Evolutionary conservation across 2,329 filamentous ascomycete genomes (phyloP), one percentile per base, ranked within the genome.

Genomic region (Tolypocladium capitatum): DNA sequence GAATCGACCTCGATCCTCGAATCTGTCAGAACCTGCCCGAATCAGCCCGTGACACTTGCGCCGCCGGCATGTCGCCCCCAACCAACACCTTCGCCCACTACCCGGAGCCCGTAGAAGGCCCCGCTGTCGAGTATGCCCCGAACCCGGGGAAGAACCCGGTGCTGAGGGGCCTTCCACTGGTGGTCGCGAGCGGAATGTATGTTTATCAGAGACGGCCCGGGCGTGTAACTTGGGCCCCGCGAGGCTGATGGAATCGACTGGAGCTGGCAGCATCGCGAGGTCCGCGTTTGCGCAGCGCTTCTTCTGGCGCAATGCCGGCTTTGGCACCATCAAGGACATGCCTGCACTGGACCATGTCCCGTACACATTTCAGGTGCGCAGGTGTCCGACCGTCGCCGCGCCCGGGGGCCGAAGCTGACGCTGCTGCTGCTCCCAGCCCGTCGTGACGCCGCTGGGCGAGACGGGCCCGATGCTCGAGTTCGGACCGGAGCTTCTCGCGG

Each of bases 251-350:
- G 24, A 10, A 24, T 13, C 16, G 24, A 10, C 21, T 41, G 13
- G 13, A 16, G 5, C 28, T 16, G 13, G 2, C 45, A 84, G 82
- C 20, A 64, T 89, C 40, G 69, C 77, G 1, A 76, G 75, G 27
- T 66, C 81, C n/a, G 67, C 69, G 11, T 71, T 76, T 40, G 52
- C 91, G 9, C 82, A 85, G 50, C 75, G 72, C 48, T 65, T 76
- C 42, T 72, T 90, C 52, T 94, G 83, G 82, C 68, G 66, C 44
- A 87, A 88, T 67, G 82, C 84, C 43, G 64, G 74, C 28, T 76
- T 81, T 48, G 69, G 67, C 30, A 60, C 57, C 18, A 58, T 75
- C 51, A 72, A 70, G 49, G 61, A 71, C 43, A 63, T 78, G 13
- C 63, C 70, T 1, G 67, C 61, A 11, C 63, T 81, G 14, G 63